Base-by-base conservation (phyloP, 176 grass and related monocot species). In the Puya raimondii region DNA sequence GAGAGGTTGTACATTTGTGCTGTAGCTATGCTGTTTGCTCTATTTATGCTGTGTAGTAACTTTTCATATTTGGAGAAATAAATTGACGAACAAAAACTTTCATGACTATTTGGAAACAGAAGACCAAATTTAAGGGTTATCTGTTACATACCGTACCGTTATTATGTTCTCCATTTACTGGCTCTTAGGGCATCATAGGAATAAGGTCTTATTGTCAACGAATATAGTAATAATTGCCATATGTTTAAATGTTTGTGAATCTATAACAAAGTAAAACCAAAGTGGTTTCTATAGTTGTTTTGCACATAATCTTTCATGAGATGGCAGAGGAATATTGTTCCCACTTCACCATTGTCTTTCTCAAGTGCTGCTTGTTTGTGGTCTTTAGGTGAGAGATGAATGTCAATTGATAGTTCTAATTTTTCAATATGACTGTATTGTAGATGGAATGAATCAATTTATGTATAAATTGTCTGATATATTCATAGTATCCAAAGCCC, bases 1-100 rank as follows among this genome's bases (percentile, higher is more conserved):
- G 56, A 83, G 94, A 97, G 94, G 86, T 97, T 71, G 67, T 80
- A 69, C 50, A 77, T 73, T 48, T 23, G 0, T 74, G 13, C 78
- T 69, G 26, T 8, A 50, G 64, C 64, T 12, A 64, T 67, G 2
- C 76, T 20, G 10, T 33, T 18, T 71, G 20, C 3, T 63, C 63
- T 50, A 53, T 49, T 72, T 75, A 49, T 83, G 22, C 59, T 70
- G 13, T 20, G 13, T 16, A 18, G 2, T 53, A 76, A 65, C 8
- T 70, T 63, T 7, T 22, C 50, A 0, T 14, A 17, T 76, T 72
- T 29, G 63, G 64, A 72, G 33, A 18, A 59, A 8, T 9, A 5
- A 20, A 59, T 59, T 1, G 4, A 21, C 9, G 17, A 17, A 57
- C 6, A 2, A 59, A 59, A 59, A 9, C 7, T 9, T 17, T 16